These are phyloP conservation scores for Ophiognomonia clavigignenti-juglandacearum DNA, from an alignment of 2,329 filamentous ascomycete species.

Conservation along the genomic window DNA sequence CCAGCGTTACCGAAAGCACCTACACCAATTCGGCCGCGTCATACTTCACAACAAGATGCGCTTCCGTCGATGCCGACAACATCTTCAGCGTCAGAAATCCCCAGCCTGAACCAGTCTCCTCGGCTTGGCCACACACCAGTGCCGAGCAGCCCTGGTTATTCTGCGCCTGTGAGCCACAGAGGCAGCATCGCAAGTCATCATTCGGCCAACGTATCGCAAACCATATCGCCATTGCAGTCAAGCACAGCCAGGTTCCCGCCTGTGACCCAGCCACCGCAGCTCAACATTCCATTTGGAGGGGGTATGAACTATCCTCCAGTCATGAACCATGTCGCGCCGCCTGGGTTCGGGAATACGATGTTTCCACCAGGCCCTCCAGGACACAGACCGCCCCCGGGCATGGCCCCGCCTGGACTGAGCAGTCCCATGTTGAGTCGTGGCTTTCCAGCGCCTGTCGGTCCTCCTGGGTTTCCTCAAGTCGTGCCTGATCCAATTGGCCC, in stretches of 20 bases:
- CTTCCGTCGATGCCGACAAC: constrained; percentile 64
- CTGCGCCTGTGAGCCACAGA: constrained; percentile 60
- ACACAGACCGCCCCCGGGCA: constrained; percentile 40
- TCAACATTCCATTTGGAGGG: constrained; percentile 49
- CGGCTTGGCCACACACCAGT: constrained; percentile 57
- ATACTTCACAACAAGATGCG: constrained; percentile 73
- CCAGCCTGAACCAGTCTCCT: constrained; percentile 56
- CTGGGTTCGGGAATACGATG: constrained; percentile 49
- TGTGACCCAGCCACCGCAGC: constrained; percentile 36
- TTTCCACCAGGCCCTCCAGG: constrained; percentile 35
- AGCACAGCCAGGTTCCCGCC: constrained; percentile 36
- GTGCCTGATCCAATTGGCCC: constrained; percentile 34
- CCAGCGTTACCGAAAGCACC: constrained; percentile 79
- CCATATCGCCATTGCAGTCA: constrained; percentile 59
- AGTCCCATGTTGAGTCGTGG: constrained; percentile 36
- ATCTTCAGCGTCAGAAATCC: constrained; percentile 56
- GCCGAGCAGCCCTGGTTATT: constrained; percentile 61
- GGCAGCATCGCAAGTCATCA: constrained; percentile 32
- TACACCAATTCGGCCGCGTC: constrained; percentile 71
- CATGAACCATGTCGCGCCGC: constrained; percentile 31
- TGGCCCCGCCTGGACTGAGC: constrained; percentile 50
- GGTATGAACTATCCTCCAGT: constrained; percentile 50
- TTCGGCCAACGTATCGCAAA: constrained; percentile 35
- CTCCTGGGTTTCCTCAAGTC: constrained; percentile 50
- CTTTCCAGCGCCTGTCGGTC: constrained; percentile 39